phyloP scores from a whole-genome alignment of 768 basidiomycete genomes.

The Trametes cinnabarina region DNA sequence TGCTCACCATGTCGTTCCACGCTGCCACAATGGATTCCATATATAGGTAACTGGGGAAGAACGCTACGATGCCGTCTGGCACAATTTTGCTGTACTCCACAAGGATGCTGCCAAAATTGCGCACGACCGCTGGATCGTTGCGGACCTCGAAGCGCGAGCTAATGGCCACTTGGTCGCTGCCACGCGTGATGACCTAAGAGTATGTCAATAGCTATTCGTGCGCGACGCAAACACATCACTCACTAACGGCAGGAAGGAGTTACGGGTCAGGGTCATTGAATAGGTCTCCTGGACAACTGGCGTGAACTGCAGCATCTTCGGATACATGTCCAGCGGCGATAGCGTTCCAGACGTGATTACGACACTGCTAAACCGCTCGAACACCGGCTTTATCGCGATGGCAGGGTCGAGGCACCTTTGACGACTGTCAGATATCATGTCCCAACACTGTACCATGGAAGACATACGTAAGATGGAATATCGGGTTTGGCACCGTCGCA shows the following conservation, averaged over 20 bases:
- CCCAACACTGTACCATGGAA: slow-evolving; percentile 19
- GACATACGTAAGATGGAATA: slow-evolving; percentile 93
- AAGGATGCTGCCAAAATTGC: slow-evolving; percentile 97
- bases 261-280: slow-evolving; percentile 94
- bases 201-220: neutral
- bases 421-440: neutral
- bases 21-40: slow-evolving; percentile 99
- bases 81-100: slow-evolving; percentile 98
- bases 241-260: slow-evolving; percentile 93
- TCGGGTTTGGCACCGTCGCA: slow-evolving; percentile 96
- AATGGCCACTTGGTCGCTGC: slow-evolving; percentile 97
- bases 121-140: slow-evolving; percentile 97
- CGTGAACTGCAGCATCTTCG: slow-evolving; percentile 98
- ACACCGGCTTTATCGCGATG: slow-evolving; percentile 95
- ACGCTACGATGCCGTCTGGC: slow-evolving; percentile 97
- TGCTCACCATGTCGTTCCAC: slow-evolving; percentile 99
- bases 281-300: slow-evolving; percentile 97
- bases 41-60: slow-evolving; percentile 99
- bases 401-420: slow-evolving; percentile 95
- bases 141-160: slow-evolving; percentile 98
- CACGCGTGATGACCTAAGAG: slow-evolving; percentile 91
- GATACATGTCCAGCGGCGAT: slow-evolving; percentile 99
- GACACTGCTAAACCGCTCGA: slow-evolving; percentile 96
- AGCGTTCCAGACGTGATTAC: slow-evolving; percentile 99
- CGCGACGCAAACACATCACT: slow-evolving; percentile 23